Percentiles rank a stretch among this genome's conserved stretches.
Evolutionary conservation across 345 rosid genomes (phyloP).

Genomic region (Schrenkiella parvula): DNA sequence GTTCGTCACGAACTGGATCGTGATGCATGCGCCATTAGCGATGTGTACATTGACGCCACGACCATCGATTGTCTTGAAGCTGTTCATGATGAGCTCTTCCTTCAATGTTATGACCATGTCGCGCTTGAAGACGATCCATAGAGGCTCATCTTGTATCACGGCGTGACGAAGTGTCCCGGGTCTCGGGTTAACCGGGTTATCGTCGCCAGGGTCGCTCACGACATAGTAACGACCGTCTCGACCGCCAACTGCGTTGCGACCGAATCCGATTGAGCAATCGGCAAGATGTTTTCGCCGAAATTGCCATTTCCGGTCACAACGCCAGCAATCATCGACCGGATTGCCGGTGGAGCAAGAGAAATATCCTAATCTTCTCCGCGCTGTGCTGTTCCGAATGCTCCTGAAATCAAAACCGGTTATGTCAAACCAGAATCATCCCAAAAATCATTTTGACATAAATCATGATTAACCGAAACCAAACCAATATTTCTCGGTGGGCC

Average conservation of each 20-base stretch:
- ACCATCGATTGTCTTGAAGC: constrained; percentile 80
- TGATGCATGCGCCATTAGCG: constrained; percentile 59
- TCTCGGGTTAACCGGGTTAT: constrained; percentile 61
- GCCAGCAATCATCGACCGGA: constrained; percentile 87
- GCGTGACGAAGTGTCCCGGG: constrained; percentile 84
- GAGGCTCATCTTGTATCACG: constrained; percentile 66
- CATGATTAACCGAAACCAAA: neutral
- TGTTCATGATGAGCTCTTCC: constrained; percentile 80
- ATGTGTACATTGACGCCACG: constrained; percentile 66
- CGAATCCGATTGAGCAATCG: constrained; percentile 68
- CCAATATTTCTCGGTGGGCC: neutral
- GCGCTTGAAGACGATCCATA: constrained; percentile 75
- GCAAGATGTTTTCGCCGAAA: constrained; percentile 53
- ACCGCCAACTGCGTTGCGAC: constrained; percentile 76
- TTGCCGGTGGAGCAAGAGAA: constrained; percentile 68
- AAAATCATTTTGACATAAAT: neutral
- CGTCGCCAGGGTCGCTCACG: constrained; percentile 53
- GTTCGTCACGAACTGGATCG: constrained; percentile 68
- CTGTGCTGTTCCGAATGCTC: constrained; percentile 70
- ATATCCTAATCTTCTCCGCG: constrained; percentile 51
- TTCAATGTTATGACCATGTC: constrained; percentile 75
- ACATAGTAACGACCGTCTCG: constrained; percentile 72
- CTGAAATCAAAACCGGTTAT: constrained; percentile 38
- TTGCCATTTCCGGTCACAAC: constrained; percentile 67
- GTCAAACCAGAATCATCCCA: neutral